phyloP scores from a whole-genome alignment of 108 stramenopile genomes.

The Skeletonema costatum region DNA sequence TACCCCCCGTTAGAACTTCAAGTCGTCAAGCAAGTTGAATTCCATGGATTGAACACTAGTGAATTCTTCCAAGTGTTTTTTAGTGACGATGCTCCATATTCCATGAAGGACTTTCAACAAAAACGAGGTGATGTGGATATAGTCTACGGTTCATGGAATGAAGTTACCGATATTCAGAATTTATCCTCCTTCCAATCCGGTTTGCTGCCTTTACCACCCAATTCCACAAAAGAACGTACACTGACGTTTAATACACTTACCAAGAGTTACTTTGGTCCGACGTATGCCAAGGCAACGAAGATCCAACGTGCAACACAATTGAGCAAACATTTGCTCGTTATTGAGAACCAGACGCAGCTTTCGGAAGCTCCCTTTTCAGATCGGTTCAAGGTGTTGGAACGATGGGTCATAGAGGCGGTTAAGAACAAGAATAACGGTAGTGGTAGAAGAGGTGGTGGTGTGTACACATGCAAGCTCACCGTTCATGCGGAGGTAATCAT shows the following conservation, averaged over 20 bases:
- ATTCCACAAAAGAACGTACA: conserved; percentile 44
- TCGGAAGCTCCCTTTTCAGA: conserved; percentile 78
- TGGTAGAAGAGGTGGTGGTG: not conserved
- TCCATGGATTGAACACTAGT: conserved; percentile 60
- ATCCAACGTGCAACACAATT: conserved; percentile 63
- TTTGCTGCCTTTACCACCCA: not conserved
- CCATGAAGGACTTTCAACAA: conserved; percentile 73
- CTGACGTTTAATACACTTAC: conserved; percentile 74
- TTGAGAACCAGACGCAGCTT: conserved; percentile 69
- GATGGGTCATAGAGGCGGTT: conserved; percentile 72
- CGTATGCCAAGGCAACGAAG: conserved; percentile 77
- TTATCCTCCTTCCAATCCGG: conserved; percentile 13
- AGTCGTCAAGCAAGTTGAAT: conserved; percentile 50
- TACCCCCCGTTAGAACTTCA: conserved; percentile 56
- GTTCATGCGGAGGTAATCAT: conserved; percentile 63
- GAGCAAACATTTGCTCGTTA: conserved; percentile 51
- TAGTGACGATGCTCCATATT: conserved; percentile 79
- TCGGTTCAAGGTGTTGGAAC: conserved; percentile 73
- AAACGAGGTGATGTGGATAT: conserved; percentile 75
- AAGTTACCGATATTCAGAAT: not conserved
- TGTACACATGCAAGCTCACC: conserved; percentile 30
- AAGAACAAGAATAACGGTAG: conserved; percentile 1
- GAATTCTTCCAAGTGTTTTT: conserved; percentile 84
- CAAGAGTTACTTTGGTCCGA: conserved; percentile 78
- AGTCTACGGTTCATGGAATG: conserved; percentile 65